Base-by-base conservation (phyloP, 495 filamentous ascomycete species). In the Podospora comata region DNA sequence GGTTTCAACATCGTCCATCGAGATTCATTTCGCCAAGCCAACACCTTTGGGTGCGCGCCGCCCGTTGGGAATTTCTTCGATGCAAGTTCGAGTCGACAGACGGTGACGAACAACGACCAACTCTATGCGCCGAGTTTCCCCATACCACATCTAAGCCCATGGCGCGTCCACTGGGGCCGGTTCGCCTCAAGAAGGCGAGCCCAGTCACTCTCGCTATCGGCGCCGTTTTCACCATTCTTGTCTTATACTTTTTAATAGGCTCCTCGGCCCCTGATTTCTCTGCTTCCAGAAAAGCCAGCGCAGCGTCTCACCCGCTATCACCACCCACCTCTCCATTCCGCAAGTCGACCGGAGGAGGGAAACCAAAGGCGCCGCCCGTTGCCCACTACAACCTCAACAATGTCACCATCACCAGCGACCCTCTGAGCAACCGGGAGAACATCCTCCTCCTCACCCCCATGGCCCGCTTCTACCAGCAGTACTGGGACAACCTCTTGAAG, bases 361-460 rank as follows among this genome's bases (percentile, higher is more conserved):
- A 84, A 67, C 68, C 79, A 59, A 81, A 85, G 44, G 88, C 92
- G 16, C 93, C 94, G 20, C 94, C 94, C n/a, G 93, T 99, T 27
- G 87, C 91, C 16, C 95, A 92, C 78, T 99, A 97, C 83, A 86
- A 96, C 73, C 87, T 99, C 73, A 98, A 97, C 82, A 92, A 90
- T 77, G 84, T 98, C 68, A 97, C 94, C 54, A 92, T 90, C 67
- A 90, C 93, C 32, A 75, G 81, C 60, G 84, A 91, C 70, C 89
- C 95, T 2, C 81, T 91, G 64, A 85, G 77, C 54, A 94, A 96
- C 75, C 81, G 88, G 70, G 95, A 99, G 80, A 92, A 87, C 9
- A 84, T 99, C 67, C 88, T 98, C 58, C 90, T 99, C 76, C 87
- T 98, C 68, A 98, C 95, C 0, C 95, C 95, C 3, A 88, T 98